Evolutionary conservation across 139 green algal genomes (phyloP).

Genomic region (Micractinium conductrix): DNA sequence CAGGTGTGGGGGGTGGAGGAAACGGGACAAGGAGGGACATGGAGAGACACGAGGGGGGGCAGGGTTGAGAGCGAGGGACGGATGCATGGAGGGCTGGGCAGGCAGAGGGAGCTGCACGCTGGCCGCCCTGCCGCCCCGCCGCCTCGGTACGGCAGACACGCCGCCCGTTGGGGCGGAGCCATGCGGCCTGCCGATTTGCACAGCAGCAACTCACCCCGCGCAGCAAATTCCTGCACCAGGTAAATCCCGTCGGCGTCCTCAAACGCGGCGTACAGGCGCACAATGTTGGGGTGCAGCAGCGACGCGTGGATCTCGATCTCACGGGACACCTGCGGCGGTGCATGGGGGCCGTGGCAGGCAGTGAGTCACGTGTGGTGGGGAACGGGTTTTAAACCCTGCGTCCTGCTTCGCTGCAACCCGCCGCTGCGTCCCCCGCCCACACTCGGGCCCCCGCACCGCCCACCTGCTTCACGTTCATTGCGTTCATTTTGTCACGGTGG

Average conservation of each 20-base stretch:
- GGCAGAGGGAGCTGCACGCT: too few relatives aligned
- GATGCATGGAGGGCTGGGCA: too few relatives aligned
- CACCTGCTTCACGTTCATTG: conserved; percentile 65
- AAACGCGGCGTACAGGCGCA: conserved; percentile 82
- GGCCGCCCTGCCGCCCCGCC: too few relatives aligned
- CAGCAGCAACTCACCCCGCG: not conserved
- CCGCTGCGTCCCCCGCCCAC: not conserved
- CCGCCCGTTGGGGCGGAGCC: too few relatives aligned
- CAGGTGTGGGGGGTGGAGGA: too few relatives aligned
- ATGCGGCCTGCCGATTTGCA: too few relatives aligned
- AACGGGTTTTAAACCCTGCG: not conserved
- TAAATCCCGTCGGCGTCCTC: conserved; percentile 84
- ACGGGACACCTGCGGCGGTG: conserved; percentile 58
- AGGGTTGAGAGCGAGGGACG: too few relatives aligned
- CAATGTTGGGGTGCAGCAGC: conserved; percentile 76
- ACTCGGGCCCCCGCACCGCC: not conserved
- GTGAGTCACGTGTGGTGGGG: not conserved
- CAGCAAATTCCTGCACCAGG: conserved; percentile 84
- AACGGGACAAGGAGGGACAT: too few relatives aligned
- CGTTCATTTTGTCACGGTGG: conserved; percentile 66
- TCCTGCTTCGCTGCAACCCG: not conserved
- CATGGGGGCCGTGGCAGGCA: not conserved
- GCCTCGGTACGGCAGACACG: too few relatives aligned
- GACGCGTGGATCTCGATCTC: conserved; percentile 82
- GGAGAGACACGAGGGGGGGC: too few relatives aligned